A percentile compares a stretch with the other conserved stretches of the same genome.
phyloP scores from a whole-genome alignment of 768 basidiomycete species.

The Lactarius hengduanensis region DNA sequence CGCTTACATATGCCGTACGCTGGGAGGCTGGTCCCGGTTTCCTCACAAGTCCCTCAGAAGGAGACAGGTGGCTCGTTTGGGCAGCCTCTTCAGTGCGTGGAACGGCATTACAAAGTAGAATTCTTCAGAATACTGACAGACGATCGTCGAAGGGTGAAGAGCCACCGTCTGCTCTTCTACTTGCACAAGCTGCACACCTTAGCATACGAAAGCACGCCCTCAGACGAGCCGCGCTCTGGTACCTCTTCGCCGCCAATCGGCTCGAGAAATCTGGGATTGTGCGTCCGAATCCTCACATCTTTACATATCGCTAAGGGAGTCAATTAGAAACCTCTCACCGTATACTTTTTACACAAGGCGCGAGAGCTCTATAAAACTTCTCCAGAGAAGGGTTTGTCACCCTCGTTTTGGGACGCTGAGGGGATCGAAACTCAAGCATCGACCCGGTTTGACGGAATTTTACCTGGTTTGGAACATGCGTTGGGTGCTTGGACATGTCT shows the following conservation, averaged over 20 bases:
- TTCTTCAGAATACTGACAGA: conserved; percentile 16
- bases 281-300: conserved; percentile 34
- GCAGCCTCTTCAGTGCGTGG: conserved; percentile 74
- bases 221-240: conserved; percentile 76
- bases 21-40: conserved; percentile 73
- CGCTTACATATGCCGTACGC: conserved; percentile 65
- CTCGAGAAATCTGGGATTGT: conserved; percentile 86
- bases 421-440: conserved; percentile 41
- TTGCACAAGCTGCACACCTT: conserved; percentile 76
- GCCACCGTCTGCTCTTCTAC: conserved; percentile 71
- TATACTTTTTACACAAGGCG: conserved; percentile 75
- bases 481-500: conserved; percentile 48
- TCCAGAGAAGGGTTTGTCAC: conserved; percentile 61
- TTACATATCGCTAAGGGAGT: conserved; percentile 8
- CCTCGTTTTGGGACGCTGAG: conserved; percentile 80
- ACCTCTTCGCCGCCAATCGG: conserved; percentile 68
- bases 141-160: conserved; percentile 67
- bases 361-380: conserved; percentile 56
- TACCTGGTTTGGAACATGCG: conserved; percentile 76
- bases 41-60: conserved; percentile 55
- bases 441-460: conserved; percentile 58
- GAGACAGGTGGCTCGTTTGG: conserved; percentile 84
- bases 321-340: conserved; percentile 79
- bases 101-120: conserved; percentile 5
- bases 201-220: conserved; percentile 55